Conservation (phyloP, 1,284 basidiomycete species). For the Bjerkandera adusta region DNA sequence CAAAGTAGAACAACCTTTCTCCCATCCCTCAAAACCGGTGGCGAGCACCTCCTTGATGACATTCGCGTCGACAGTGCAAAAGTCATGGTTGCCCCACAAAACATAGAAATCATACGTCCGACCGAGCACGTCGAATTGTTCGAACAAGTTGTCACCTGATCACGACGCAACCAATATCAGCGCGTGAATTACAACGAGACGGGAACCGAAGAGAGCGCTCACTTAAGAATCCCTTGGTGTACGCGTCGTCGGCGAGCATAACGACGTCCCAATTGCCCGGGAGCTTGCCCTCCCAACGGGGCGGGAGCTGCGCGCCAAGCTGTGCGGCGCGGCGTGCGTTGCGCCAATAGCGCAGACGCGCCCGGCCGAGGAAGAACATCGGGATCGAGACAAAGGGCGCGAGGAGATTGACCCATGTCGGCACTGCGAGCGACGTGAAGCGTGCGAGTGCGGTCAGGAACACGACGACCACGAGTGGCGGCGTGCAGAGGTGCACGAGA, state of each 20-base stretch:
- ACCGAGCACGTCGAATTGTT: slow-evolving; percentile 18
- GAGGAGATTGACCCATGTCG: slow-evolving; percentile 9
- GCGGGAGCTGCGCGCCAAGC: slow-evolving; percentile 18
- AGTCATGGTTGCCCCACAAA: slow-evolving; percentile 19
- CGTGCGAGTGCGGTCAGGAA: neutral
- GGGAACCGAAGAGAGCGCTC: too few relatives aligned
- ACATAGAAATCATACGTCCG: slow-evolving; percentile 16
- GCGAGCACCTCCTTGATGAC: slow-evolving; percentile 26
- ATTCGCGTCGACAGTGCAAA: slow-evolving; percentile 20
- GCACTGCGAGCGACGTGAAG: neutral
- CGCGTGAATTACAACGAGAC: neutral
- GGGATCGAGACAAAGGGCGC: slow-evolving; percentile 12
- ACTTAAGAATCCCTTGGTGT: slow-evolving; percentile 20
- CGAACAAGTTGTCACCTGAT: slow-evolving; percentile 20
- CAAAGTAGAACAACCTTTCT: slow-evolving; percentile 17
- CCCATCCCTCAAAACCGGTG: slow-evolving; percentile 21
- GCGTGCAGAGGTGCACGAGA: neutral
- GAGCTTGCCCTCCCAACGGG: slow-evolving; percentile 15
- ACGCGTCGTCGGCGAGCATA: slow-evolving; percentile 9
- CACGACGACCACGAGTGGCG: neutral
- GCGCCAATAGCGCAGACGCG: slow-evolving; percentile 9
- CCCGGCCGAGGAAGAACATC: neutral
- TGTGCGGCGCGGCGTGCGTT: slow-evolving; percentile 13
- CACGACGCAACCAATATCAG: neutral
- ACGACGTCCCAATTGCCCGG: slow-evolving; percentile 18